Conservation (phyloP, 768 basidiomycete genomes). For the Pleurotus tuoliensis region DNA sequence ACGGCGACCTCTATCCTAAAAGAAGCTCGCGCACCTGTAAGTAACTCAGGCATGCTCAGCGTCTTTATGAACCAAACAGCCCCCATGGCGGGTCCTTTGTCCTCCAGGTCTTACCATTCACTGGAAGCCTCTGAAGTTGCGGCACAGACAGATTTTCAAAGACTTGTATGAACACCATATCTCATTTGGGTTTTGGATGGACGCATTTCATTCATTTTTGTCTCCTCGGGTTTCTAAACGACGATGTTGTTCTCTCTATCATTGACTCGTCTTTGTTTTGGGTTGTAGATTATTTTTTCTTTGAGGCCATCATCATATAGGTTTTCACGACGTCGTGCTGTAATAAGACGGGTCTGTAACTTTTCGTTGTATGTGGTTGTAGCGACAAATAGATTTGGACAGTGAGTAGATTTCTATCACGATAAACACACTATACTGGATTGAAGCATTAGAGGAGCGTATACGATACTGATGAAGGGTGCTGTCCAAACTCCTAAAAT, state of each 20-base stretch:
- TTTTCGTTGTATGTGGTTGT: neutral
- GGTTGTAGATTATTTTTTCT: slow-evolving; percentile 6
- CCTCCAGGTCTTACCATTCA: slow-evolving; percentile 12
- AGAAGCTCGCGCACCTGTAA: slow-evolving; percentile 30
- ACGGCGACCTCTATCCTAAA: slow-evolving; percentile 56
- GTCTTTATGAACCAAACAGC: slow-evolving; percentile 17
- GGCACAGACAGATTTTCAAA: slow-evolving; percentile 38
- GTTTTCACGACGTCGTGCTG: neutral
- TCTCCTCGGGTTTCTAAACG: slow-evolving; percentile 21
- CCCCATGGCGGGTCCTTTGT: slow-evolving; percentile 7
- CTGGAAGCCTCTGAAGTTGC: slow-evolving; percentile 10
- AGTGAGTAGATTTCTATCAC: slow-evolving; percentile 11
- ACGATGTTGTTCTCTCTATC: slow-evolving; percentile 24
- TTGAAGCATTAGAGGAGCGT: slow-evolving; percentile 70
- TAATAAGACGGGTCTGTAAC: neutral
- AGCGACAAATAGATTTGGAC: slow-evolving; percentile 21
- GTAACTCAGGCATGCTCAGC: slow-evolving; percentile 16
- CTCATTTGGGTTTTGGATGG: slow-evolving; percentile 19
- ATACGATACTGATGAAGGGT: slow-evolving; percentile 78
- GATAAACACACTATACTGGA: slow-evolving; percentile 55
- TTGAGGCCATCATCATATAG: neutral
- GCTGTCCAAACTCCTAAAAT: slow-evolving; percentile 79
- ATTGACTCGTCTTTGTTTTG: slow-evolving; percentile 11
- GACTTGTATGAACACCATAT: slow-evolving; percentile 20
- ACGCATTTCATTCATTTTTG: slow-evolving; percentile 20